phyloP scores from a whole-genome alignment of 148 eudicot species.

The Hydrangea macrophylla region DNA sequence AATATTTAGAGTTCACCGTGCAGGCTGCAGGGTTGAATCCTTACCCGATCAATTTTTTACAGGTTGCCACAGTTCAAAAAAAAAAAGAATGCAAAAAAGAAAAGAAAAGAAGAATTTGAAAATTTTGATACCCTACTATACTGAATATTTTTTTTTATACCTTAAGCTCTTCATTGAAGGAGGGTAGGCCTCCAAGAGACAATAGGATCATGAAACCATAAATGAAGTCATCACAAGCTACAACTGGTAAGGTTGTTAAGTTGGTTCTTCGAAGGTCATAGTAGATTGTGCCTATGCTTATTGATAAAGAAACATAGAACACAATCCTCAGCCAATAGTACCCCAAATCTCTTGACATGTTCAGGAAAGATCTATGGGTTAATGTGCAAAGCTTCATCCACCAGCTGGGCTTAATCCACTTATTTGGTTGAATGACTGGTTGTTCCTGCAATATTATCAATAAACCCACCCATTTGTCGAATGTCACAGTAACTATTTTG shows the following conservation, averaged over 20 bases:
- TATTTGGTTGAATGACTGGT: neutral
- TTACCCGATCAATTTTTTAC: no score
- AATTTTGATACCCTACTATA: no score
- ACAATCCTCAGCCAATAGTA: slow-evolving; percentile 15
- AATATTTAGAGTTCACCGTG: no score
- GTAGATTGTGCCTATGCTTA: neutral
- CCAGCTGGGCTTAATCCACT: neutral
- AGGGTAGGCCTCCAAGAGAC: slow-evolving; percentile 2
- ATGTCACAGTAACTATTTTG: no score
- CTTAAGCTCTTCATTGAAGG: slow-evolving; percentile 14
- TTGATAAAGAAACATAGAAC: slow-evolving; percentile 8
- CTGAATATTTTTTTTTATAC: no score
- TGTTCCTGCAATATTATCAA: slow-evolving; percentile 12
- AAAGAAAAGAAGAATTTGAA: no score
- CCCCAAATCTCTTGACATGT: slow-evolving; percentile 13
- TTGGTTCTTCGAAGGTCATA: neutral
- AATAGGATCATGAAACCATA: slow-evolving; percentile 12
- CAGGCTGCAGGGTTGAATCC: no score
- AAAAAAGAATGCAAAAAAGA: no score
- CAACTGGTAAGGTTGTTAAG: neutral
- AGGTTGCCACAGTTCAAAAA: no score
- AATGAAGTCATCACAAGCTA: slow-evolving; percentile 11
- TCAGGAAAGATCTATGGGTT: slow-evolving; percentile 8
- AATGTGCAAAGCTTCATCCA: slow-evolving; percentile 11
- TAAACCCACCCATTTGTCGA: neutral